Evolutionary conservation across 2,329 filamentous ascomycete species (phyloP).

Genomic region (Scolecobasidium constrictum): DNA sequence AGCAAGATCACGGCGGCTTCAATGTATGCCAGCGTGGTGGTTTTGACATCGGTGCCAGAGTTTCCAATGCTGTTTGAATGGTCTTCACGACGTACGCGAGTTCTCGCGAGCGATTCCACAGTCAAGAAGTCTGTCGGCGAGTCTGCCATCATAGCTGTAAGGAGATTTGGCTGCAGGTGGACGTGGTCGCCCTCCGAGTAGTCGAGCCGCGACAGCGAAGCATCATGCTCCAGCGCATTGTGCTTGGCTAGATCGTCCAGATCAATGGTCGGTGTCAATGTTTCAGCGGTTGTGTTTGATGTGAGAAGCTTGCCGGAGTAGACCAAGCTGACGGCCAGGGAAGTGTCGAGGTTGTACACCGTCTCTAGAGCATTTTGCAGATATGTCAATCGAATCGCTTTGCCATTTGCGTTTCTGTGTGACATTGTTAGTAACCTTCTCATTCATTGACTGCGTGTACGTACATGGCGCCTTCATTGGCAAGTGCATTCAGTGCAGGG

Average conservation of each 20-base stretch:
- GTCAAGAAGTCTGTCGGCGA: slow-evolving; percentile 13
- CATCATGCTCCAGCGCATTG: slow-evolving; percentile 25
- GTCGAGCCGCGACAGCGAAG: slow-evolving; percentile 18
- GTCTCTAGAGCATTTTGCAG: slow-evolving; percentile 17
- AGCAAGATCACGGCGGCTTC: slow-evolving; percentile 11
- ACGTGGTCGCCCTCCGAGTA: slow-evolving; percentile 18
- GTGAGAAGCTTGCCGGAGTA: slow-evolving; percentile 10
- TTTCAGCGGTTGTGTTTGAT: slow-evolving; percentile 3
- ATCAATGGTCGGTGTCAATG: slow-evolving; percentile 13
- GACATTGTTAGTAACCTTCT: background rate
- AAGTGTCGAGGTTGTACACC: slow-evolving; percentile 22
- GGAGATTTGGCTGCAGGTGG: slow-evolving; percentile 15
- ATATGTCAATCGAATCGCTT: slow-evolving; percentile 18
- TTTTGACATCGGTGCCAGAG: slow-evolving; percentile 11
- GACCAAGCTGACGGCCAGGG: slow-evolving; percentile 18
- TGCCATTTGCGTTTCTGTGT: slow-evolving; percentile 19
- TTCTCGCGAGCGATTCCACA: slow-evolving; percentile 11
- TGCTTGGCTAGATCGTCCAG: slow-evolving; percentile 23
- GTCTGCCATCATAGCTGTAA: slow-evolving; percentile 16
- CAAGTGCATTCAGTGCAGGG: slow-evolving; percentile 22
- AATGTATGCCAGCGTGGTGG: slow-evolving; percentile 13
- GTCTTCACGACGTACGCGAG: slow-evolving; percentile 8
- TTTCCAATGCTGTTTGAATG: slow-evolving; percentile 9
- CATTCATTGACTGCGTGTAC: background rate
- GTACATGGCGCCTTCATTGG: slow-evolving; percentile 21